Conservation (phyloP, 768 basidiomycete species). For the Hydnomerulius pinastri region DNA sequence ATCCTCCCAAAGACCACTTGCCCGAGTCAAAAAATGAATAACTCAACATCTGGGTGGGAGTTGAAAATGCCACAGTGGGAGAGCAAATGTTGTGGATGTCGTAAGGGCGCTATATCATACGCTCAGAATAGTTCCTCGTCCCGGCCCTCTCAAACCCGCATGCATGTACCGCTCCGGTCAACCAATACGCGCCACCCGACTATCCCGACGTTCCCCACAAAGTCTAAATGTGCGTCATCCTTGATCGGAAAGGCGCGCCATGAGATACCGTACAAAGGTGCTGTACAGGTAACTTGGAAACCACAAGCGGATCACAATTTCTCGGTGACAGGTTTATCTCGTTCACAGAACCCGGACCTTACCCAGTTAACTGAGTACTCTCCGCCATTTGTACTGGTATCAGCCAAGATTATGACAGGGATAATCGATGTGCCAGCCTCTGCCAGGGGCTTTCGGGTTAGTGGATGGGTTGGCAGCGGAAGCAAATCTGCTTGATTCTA, state of each 20-base stretch:
- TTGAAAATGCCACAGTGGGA: slow-evolving; percentile 1
- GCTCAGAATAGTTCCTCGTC: background rate
- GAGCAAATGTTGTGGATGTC: background rate
- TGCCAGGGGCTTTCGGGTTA: background rate
- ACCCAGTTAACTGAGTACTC: background rate
- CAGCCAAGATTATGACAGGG: too few species aligned
- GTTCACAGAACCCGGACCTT: background rate
- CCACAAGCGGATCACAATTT: slow-evolving; percentile 15
- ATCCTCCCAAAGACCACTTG: slow-evolving; percentile 1
- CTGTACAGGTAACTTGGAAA: background rate
- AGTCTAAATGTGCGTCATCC: slow-evolving; percentile 23
- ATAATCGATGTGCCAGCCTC: too few species aligned
- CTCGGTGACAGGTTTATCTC: background rate
- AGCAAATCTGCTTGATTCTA: background rate
- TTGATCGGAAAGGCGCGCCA: slow-evolving; percentile 6
- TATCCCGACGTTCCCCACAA: slow-evolving; percentile 2
- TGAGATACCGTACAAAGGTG: background rate
- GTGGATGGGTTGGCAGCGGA: slow-evolving; percentile 1
- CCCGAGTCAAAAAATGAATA: background rate
- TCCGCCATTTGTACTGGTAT: background rate
- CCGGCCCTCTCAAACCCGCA: background rate
- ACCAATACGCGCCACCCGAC: background rate
- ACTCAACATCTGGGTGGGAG: background rate
- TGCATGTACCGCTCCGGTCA: background rate
- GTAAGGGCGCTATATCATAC: background rate